Evolutionary conservation across 352 stramenopile species (phyloP), one percentile per base, ranked within the genome.

Genomic region (Pythium guiyangense): DNA sequence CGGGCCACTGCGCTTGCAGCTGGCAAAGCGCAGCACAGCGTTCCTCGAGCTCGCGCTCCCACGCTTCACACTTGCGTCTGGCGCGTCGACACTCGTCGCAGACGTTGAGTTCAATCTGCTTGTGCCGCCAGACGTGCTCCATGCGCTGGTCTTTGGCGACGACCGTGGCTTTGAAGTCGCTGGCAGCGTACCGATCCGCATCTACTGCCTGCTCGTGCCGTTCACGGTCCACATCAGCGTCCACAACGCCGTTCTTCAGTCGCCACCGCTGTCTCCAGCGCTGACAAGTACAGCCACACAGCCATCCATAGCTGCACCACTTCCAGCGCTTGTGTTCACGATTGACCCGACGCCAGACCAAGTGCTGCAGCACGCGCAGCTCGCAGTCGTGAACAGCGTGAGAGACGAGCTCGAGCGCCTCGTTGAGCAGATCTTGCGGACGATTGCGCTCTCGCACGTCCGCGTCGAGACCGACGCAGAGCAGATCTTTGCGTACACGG

Each of bases 401-500:
- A 85, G 79, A 26, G 59, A 59, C 8, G 78, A 88, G 51, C 35
- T 92, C 9, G 68, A 88, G 45, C 67, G 59, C 37, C 59, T 92
- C 22, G 66, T 92, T 22, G 66, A 50, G 14, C 70, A 86, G 51
- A 78, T 94, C 31, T 54, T 94, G 26, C 83, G 86, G 54, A 90
- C 81, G 1, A 86, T 94, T 57, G 80, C 65, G 40, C 68, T 94
- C 14, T 88, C 81, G 1, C 69, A 90, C 56, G 76, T 91, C 51
- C 78, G 85, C 40, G 78, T 84, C 5, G 69, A 91, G 26, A 71
- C 66, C 52, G 73, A 88, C 47, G 47, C 67, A 11, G 44, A 70
- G 26, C 74, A 85, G 57, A 73, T 94, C 10, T 92, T 92, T 55
- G 80, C 84, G 14, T 94, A 85, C 48, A 90, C 84, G 3, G 83